A percentile compares a stretch with the other conserved stretches of the same genome.
phyloP scores from a whole-genome alignment of 2,329 filamentous ascomycete species.

The Beauveria varroae region DNA sequence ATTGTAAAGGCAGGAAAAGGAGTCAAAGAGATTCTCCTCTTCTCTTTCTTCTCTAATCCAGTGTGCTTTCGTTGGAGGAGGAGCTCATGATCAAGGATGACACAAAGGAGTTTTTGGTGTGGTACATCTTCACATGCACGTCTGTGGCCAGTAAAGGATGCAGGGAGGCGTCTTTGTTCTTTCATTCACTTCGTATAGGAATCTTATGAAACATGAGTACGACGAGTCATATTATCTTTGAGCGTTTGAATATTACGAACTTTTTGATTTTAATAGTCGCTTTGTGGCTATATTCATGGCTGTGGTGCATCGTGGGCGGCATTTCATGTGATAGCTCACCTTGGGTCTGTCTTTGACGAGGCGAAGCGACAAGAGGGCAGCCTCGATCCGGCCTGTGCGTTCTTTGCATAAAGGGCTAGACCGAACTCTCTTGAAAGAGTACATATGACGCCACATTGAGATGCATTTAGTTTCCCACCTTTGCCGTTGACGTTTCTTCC shows the following conservation, averaged over 20 bases:
- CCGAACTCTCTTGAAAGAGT: background rate
- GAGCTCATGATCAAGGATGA: slow-evolving; percentile 3
- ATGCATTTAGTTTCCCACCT: background rate
- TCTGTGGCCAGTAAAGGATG: background rate
- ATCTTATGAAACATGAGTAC: background rate
- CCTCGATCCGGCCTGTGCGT: background rate
- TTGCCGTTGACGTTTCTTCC: background rate
- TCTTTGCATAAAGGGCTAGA: background rate
- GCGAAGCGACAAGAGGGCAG: background rate
- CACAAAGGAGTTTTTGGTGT: slow-evolving; percentile 4
- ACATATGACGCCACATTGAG: background rate
- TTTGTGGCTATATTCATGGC: background rate
- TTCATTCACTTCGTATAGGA: background rate
- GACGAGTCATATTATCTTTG: background rate
- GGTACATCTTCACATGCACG: slow-evolving; percentile 9
- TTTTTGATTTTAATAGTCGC: background rate
- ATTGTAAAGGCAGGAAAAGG: background rate
- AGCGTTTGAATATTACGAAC: background rate
- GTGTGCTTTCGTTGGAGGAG: background rate
- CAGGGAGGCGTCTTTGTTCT: slow-evolving; percentile 5
- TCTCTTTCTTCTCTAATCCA: background rate
- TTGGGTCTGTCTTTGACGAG: background rate
- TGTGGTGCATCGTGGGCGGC: background rate
- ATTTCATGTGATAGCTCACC: slow-evolving; percentile 4
- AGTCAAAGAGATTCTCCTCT: background rate